Percentiles rank a stretch among this genome's conserved stretches.
Evolutionary conservation across 257 asterid species (phyloP).

Genomic region (Eucommia ulmoides): DNA sequence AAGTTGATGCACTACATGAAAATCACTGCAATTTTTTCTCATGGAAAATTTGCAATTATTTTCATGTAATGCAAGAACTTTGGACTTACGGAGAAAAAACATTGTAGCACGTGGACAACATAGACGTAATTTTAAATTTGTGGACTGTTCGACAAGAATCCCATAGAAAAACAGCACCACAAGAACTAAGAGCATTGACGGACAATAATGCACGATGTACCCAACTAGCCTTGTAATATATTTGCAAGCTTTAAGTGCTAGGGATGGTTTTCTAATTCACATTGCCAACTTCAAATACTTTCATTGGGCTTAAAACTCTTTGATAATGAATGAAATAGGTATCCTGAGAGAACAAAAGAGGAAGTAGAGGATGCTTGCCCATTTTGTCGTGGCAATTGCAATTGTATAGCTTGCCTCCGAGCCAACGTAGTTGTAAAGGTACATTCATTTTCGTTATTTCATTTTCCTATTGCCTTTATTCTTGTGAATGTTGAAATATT

Average conservation of each 20-base stretch:
- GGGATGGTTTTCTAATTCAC: not conserved
- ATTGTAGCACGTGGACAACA: no score
- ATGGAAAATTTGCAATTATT: no score
- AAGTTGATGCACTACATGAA: no score
- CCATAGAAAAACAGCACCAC: no score
- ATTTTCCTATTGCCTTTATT: conserved; percentile 4
- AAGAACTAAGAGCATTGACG: no score
- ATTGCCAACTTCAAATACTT: not conserved
- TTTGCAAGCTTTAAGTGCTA: not conserved
- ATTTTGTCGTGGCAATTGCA: conserved; percentile 62
- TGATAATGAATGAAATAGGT: conserved; percentile 29
- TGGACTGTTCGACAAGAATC: no score
- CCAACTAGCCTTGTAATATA: no score
- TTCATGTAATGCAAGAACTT: no score
- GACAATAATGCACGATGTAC: no score
- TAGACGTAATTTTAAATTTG: no score
- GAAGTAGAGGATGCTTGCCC: conserved; percentile 52
- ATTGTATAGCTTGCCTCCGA: conserved; percentile 66
- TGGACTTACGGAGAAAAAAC: no score
- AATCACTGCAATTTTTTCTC: no score
- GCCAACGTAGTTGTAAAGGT: conserved; percentile 32
- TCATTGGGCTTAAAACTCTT: not conserved
- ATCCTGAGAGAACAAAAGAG: conserved; percentile 41
- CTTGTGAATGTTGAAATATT: not conserved
- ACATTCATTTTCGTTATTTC: conserved; percentile 6